These are phyloP conservation scores for Stereum hirsutum DNA, from an alignment of 1,284 basidiomycete species.

Conservation along the genomic window DNA sequence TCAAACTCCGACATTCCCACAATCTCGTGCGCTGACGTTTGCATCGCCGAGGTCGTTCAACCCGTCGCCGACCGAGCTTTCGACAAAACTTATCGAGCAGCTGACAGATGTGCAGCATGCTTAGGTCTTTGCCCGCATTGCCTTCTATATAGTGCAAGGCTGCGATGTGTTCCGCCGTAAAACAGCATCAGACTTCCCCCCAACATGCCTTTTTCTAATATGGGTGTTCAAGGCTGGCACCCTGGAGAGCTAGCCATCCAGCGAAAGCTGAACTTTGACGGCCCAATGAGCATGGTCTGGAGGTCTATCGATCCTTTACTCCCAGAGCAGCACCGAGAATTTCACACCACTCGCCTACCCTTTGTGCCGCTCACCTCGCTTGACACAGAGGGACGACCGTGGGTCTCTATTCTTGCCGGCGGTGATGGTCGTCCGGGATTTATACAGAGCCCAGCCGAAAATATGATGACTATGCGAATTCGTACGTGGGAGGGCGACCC, in stretches of 20 bases:
- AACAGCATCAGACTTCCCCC: too few relatives aligned
- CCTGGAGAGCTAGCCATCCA: slow-evolving; percentile 28
- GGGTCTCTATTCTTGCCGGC: slow-evolving; percentile 28
- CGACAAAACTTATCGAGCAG: too few relatives aligned
- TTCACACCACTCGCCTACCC: slow-evolving; percentile 25
- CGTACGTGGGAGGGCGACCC: slow-evolving; percentile 50
- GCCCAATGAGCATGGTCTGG: slow-evolving; percentile 19
- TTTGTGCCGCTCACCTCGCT: slow-evolving; percentile 32
- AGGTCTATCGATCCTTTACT: slow-evolving; percentile 21
- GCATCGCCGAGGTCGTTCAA: too few relatives aligned
- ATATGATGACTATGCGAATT: slow-evolving; percentile 31
- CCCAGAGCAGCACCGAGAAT: slow-evolving; percentile 25
- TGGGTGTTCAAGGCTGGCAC: slow-evolving; percentile 28
- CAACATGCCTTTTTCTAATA: slow-evolving; percentile 2
- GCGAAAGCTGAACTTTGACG: slow-evolving; percentile 18
- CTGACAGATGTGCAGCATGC: too few relatives aligned
- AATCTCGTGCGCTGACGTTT: too few relatives aligned
- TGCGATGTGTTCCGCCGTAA: too few relatives aligned
- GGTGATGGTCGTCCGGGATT: slow-evolving; percentile 29
- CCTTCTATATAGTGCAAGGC: too few relatives aligned
- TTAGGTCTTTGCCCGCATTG: too few relatives aligned
- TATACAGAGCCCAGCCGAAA: slow-evolving; percentile 28
- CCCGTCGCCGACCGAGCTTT: too few relatives aligned
- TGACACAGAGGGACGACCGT: slow-evolving; percentile 25
- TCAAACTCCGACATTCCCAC: too few relatives aligned